Conservation (phyloP, 805 yeast species). For the Spathaspora girioi region DNA sequence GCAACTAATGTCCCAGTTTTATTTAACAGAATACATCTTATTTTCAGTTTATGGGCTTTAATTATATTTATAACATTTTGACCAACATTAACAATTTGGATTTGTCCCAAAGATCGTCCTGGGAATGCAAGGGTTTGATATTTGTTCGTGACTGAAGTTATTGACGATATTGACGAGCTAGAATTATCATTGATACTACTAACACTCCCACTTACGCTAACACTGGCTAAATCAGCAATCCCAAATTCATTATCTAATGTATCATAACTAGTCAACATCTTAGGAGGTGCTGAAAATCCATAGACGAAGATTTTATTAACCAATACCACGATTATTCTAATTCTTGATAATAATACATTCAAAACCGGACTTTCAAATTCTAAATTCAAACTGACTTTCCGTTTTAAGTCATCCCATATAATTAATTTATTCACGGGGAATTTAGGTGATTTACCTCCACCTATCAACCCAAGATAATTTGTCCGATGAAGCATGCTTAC, state of each 20-base stretch:
- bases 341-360: constrained; percentile 70
- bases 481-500: constrained; percentile 86
- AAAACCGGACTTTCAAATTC: constrained; percentile 76
- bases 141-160: constrained; percentile 14
- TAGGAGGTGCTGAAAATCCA: constrained; percentile 80
- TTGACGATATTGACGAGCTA: not conserved
- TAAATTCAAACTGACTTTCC: constrained; percentile 64
- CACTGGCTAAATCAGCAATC: constrained; percentile 48
- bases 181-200: not conserved
- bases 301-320: constrained; percentile 67
- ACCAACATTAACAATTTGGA: constrained; percentile 74
- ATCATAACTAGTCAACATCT: constrained; percentile 57
- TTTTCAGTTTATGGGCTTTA: constrained; percentile 69
- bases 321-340: constrained; percentile 70
- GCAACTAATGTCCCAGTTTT: constrained; percentile 68
- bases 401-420: constrained; percentile 89
- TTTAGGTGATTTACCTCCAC: constrained; percentile 81
- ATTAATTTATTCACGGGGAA: constrained; percentile 76
- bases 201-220: not conserved
- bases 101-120: constrained; percentile 69
- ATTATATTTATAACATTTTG: constrained; percentile 65
- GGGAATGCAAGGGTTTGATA: constrained; percentile 71
- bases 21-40: constrained; percentile 62
- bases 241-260: constrained; percentile 64
- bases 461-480: constrained; percentile 83